phyloP scores from a whole-genome alignment of 169 alveolate genomes.

The Plasmodium falciparum region DNA sequence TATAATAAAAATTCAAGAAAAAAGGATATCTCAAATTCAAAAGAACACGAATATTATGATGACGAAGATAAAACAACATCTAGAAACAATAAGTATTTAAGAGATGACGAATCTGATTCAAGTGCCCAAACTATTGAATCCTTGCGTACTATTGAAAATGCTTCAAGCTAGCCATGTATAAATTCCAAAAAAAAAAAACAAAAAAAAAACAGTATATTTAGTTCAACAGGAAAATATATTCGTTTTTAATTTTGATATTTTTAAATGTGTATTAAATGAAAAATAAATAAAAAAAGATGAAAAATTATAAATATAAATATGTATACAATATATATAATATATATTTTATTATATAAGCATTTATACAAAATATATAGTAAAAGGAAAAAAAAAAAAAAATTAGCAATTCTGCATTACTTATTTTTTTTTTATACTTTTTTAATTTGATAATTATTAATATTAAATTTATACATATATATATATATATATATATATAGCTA shows the following conservation, averaged over 20 bases:
- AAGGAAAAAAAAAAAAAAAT: too few relatives aligned
- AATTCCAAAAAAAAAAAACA: not conserved
- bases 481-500: too few relatives aligned
- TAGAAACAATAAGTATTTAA: constrained; percentile 44
- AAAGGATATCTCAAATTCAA: constrained; percentile 18
- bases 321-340: too few relatives aligned
- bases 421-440: too few relatives aligned
- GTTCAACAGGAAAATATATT: too few relatives aligned
- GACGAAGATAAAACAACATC: constrained; percentile 32
- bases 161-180: constrained; percentile 31
- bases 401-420: too few relatives aligned
- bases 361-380: too few relatives aligned
- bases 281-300: constrained; percentile 5
- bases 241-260: not conserved
- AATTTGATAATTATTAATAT: too few relatives aligned
- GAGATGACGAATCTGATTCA: constrained; percentile 54
- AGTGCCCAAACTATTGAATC: constrained; percentile 74
- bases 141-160: constrained; percentile 61
- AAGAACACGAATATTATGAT: constrained; percentile 33
- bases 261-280: not conserved
- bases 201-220: too few relatives aligned
- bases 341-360: too few relatives aligned
- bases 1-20: constrained; percentile 39
- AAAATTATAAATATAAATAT: not conserved
- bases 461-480: too few relatives aligned